phyloP scores from a whole-genome alignment of 345 rosid species.

The Passiflora organensis region DNA sequence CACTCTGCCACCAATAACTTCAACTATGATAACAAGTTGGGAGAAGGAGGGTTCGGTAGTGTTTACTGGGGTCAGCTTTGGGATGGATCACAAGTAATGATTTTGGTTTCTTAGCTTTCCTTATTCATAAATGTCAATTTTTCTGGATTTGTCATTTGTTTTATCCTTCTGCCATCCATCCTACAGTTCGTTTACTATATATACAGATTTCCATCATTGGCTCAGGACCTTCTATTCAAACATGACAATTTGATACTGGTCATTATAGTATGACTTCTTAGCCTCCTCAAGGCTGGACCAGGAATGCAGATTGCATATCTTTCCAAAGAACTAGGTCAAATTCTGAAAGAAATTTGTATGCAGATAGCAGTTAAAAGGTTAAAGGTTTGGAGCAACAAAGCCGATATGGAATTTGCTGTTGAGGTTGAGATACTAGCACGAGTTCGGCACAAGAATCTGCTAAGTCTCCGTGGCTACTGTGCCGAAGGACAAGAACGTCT shows the following conservation, averaged over 20 bases:
- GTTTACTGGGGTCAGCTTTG: conserved; percentile 99
- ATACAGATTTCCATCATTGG: too few relatives aligned
- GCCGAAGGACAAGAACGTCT: conserved; percentile 97
- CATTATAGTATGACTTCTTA: too few relatives aligned
- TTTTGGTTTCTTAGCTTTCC: conserved; percentile 1
- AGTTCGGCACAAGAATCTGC: conserved; percentile 79
- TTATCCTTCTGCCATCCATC: too few relatives aligned
- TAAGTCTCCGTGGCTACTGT: conserved; percentile 83
- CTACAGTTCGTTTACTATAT: too few relatives aligned
- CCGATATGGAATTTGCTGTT: conserved; percentile 68
- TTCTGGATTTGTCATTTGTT: too few relatives aligned
- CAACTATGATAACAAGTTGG: conserved; percentile 92
- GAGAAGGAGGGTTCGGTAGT: conserved; percentile 97
- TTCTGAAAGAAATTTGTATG: conserved; percentile 13
- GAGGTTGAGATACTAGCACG: conserved; percentile 87
- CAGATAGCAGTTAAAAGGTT: conserved; percentile 95
- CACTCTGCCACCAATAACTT: conserved; percentile 95
- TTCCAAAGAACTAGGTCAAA: conserved; percentile 9
- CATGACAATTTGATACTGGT: too few relatives aligned
- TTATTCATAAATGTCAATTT: too few relatives aligned
- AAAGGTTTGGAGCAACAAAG: conserved; percentile 92
- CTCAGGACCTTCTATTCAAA: too few relatives aligned
- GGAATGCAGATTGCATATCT: too few relatives aligned
- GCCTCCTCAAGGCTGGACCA: too few relatives aligned
- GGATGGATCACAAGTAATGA: conserved; percentile 92